Conservation (phyloP, 176 grass and related monocot genomes). For the Avena atlantica region DNA sequence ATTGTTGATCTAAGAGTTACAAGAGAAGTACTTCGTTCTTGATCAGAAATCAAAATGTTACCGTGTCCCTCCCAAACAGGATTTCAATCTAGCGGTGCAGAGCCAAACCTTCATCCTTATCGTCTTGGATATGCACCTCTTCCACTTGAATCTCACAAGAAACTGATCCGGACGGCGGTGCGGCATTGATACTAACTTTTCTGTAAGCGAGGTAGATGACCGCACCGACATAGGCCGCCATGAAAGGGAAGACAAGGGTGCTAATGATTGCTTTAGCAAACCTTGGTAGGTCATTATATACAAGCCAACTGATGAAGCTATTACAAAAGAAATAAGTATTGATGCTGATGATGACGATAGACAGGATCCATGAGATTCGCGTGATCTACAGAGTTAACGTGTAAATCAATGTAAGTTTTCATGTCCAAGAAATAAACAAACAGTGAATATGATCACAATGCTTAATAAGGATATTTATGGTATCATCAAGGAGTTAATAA, state of each 20-base stretch:
- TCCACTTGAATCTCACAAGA: slow-evolving; percentile 33
- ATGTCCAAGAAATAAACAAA: not conserved
- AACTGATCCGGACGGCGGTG: slow-evolving; percentile 16
- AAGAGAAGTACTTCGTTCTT: not conserved
- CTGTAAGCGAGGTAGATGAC: slow-evolving; percentile 63
- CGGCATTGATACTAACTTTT: slow-evolving; percentile 41
- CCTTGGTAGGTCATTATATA: slow-evolving; percentile 57
- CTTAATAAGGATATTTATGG: not conserved
- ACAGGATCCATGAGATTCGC: slow-evolving; percentile 64
- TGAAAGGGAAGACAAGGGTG: slow-evolving; percentile 69
- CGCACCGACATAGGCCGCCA: slow-evolving; percentile 63
- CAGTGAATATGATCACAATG: not conserved
- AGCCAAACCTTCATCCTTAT: slow-evolving; percentile 13
- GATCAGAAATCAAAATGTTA: not conserved
- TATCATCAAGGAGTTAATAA: not conserved
- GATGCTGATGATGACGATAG: slow-evolving; percentile 56
- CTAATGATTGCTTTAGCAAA: slow-evolving; percentile 54
- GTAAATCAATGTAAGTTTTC: slow-evolving; percentile 28
- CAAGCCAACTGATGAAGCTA: slow-evolving; percentile 59
- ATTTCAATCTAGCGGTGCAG: slow-evolving; percentile 18
- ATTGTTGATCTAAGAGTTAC: slow-evolving; percentile 15
- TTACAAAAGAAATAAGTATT: slow-evolving; percentile 78
- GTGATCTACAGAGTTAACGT: slow-evolving; percentile 55
- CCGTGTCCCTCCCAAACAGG: not conserved
- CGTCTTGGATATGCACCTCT: slow-evolving; percentile 16